These are phyloP conservation scores for Hevea brasiliensis DNA, from an alignment of 345 rosid species.

Conservation along the genomic window DNA sequence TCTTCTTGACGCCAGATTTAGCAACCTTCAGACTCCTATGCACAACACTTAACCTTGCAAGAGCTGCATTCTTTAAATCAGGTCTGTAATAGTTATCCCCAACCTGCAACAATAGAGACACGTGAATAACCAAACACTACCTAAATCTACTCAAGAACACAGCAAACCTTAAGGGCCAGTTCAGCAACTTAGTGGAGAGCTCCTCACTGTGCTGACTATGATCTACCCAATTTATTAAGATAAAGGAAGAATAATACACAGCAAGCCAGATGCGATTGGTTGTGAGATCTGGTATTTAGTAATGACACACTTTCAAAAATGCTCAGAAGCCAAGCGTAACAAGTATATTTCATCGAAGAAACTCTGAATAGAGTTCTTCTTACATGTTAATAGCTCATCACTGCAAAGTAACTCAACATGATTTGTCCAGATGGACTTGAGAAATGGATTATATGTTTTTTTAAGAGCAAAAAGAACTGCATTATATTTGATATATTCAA, in stretches of 20 bases:
- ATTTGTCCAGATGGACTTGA: no score
- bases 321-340: background rate
- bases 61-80: constrained; percentile 84
- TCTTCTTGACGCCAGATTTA: constrained; percentile 91
- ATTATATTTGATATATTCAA: background rate
- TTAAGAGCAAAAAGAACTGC: background rate
- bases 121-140: background rate
- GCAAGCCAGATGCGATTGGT: background rate
- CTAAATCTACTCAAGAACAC: background rate
- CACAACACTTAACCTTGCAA: constrained; percentile 79
- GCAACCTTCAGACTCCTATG: constrained; percentile 78
- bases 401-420: no score
- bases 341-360: background rate
- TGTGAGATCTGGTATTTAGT: no score
- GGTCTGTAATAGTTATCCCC: constrained; percentile 85
- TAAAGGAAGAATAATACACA: background rate
- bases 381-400: no score
- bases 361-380: no score
- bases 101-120: constrained; percentile 44
- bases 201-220: background rate
- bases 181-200: background rate
- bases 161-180: no score
- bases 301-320: no score
- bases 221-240: no score
- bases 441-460: background rate